Base-by-base conservation (phyloP, 2,329 filamentous ascomycete genomes). In the Fragosphaeria purpurea region DNA sequence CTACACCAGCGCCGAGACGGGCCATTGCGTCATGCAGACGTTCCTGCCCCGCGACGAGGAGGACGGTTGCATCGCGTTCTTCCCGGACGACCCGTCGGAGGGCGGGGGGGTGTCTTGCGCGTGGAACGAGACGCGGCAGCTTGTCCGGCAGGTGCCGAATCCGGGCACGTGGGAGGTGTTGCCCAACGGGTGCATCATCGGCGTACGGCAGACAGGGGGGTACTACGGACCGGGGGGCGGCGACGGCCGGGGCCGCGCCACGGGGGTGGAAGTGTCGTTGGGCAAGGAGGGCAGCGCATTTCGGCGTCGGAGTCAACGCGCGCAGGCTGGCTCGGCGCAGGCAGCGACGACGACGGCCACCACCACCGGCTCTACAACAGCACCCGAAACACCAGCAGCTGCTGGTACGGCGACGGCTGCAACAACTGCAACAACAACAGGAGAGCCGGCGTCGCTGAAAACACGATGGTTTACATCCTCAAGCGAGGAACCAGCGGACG, bases 121-220 rank as follows among this genome's bases (percentile, higher is more conserved):
- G 1, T 81, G 76, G 77, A 60, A 64, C 6, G 70, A 74, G 30
- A 73, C 76, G 2, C 72, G 67, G 12, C 74, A 80, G 56, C 64
- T 70, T 3, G 73, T 67, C 40, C 73, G 76, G 44, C 71, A 68
- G 7, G 70, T 88, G 7, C 64, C 71, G n/a, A 75, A 82, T 39
- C 82, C 82, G 0, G 85, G 85, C 0, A 62, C 68, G 0, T 88
- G 84, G 84, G 77, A 82, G 53, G 69, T 78, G 1, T 69, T 86
- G 6, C 70, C 73, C 0, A 75, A 74, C 35, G 79, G 81, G 0
- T 77, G 76, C 50, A 68, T 86, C 8, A 68, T 86, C 1, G 85
- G 85, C 0, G 70, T 88, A 10, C 72, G 83, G 34, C 76, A 49
- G 40, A 44, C 53, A n/a, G 57, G 30, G 7, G 35, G 22, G 22